A percentile compares a stretch with the other conserved stretches of the same genome.
Conservation (phyloP, 345 rosid species). For the Raphanus raphanistrum region DNA sequence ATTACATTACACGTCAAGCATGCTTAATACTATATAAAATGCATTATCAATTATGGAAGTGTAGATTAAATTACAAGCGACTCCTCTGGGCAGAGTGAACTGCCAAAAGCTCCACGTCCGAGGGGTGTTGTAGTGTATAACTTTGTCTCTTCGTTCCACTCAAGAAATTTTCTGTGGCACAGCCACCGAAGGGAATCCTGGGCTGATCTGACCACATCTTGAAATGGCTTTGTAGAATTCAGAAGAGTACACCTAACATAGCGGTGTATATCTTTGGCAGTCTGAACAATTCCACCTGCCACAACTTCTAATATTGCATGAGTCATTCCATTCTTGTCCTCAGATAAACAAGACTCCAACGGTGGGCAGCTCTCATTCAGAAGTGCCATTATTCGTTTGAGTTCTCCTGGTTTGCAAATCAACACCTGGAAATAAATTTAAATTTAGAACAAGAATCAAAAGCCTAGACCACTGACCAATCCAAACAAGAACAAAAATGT, state of each 20-base stretch:
- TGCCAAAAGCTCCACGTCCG: conserved; percentile 97
- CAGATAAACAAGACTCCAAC: conserved; percentile 90
- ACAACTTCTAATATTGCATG: conserved; percentile 99
- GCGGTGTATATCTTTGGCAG: conserved; percentile 86
- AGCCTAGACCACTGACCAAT: not conserved
- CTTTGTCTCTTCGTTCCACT: conserved; percentile 91
- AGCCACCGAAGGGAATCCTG: conserved; percentile 98
- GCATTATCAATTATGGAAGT: conserved; percentile 17
- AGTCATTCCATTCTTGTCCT: conserved; percentile 98
- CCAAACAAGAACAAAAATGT: not conserved
- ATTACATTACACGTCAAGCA: conserved; percentile 24
- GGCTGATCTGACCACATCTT: conserved; percentile 94
- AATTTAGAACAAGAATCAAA: conserved; percentile 23
- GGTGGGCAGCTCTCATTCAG: conserved; percentile 84
- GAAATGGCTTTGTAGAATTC: conserved; percentile 89
- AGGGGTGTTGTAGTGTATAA: conserved; percentile 86
- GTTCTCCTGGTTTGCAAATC: conserved; percentile 84
- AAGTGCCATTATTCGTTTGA: conserved; percentile 73
- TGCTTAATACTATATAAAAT: conserved; percentile 9
- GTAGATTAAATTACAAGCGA: conserved; percentile 63
- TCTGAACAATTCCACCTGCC: conserved; percentile 97
- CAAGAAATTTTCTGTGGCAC: conserved; percentile 85
- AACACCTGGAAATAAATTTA: conserved; percentile 56
- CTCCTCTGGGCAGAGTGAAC: conserved; percentile 98
- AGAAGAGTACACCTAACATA: conserved; percentile 97